Conservation (phyloP, 768 basidiomycete genomes). For the Lactarius sp. region DNA sequence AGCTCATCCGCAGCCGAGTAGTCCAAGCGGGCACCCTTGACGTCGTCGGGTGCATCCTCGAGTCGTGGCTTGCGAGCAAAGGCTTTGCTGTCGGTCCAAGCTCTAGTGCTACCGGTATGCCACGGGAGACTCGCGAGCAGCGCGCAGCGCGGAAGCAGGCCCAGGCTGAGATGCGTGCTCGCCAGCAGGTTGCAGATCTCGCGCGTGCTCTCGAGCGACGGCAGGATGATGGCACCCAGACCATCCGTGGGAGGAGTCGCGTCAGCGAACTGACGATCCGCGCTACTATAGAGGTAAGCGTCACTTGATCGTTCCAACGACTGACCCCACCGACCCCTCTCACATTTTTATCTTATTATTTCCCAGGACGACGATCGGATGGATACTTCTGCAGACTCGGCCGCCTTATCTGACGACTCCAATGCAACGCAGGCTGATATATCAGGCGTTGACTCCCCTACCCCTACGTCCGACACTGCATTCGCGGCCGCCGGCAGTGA, state of each 20-base stretch:
- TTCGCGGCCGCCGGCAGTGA: conserved; percentile 43
- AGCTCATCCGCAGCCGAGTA: conserved; percentile 84
- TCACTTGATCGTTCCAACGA: background rate
- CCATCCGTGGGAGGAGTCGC: conserved; percentile 20
- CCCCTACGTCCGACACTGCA: conserved; percentile 22
- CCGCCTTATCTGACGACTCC: conserved; percentile 20
- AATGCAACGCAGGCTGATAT: conserved; percentile 21
- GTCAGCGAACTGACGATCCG: conserved; percentile 8
- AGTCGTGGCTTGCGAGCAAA: conserved; percentile 86
- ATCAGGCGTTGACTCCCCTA: conserved; percentile 20
- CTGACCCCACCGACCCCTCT: background rate
- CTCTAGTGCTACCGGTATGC: conserved; percentile 66
- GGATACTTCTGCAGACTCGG: conserved; percentile 23
- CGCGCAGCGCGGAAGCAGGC: conserved; percentile 57
- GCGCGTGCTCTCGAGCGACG: conserved; percentile 54
- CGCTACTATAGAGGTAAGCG: conserved; percentile 14
- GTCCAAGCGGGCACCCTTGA: conserved; percentile 93
- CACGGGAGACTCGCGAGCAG: conserved; percentile 72
- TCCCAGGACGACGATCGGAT: conserved; percentile 29
- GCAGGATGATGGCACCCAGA: conserved; percentile 26
- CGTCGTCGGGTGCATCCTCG: conserved; percentile 89
- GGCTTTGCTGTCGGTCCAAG: conserved; percentile 85
- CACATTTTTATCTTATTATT: background rate
- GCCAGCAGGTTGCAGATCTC: conserved; percentile 56
- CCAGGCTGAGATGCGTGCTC: conserved; percentile 49